Evolutionary conservation across 139 green algal species (phyloP), one percentile per base, ranked within the genome.

Genomic region (Chlorella sp.): DNA sequence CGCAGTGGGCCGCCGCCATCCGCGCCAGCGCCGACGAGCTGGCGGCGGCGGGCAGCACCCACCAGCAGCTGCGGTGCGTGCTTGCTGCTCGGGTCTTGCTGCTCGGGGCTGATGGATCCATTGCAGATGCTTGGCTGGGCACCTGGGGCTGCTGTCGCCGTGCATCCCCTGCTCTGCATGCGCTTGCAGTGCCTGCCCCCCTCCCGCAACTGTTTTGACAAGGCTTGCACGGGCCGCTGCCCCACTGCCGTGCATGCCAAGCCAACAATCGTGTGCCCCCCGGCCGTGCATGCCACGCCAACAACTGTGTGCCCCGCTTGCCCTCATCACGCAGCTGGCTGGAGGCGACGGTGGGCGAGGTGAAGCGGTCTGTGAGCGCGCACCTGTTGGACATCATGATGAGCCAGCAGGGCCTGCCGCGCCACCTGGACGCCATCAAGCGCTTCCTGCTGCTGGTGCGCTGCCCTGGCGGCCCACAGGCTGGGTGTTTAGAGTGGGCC

Each of bases 361-460:
- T 93, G 38, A 82, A 88, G 22, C 76, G 81, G 1, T 58, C 62
- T 30, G 92, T 98, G 51, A 94, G 98, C 85, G 67, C 58, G 17
- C 91, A 91, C 41, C 84, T 99, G 81, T 90, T 98, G 62, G 82
- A 90, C 48, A 91, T 96, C 41, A 74, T 99, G 64, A 92, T 94
- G 56, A 75, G 89, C 13, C 91, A 87, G 28, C 94, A 93, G 83
- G 65, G 90, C 58, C 91, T 98, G 76, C 76, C 79, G 36, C 84
- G 90, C 73, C 97, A 99, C 89, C 95, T 91, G 72, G 81, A 92
- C 0, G 96, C 96, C 46, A 87, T 99, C 30, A 93, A 95, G 78
- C 90, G 92, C 60, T 99, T 97, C 90, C 86, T 99, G 73, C 92
- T 99, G 77, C 90, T 99, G 38, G 51, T 60, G 51, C 51, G 51